Conservation (phyloP, 352 stramenopile species). For the Blastocystis sp. region DNA sequence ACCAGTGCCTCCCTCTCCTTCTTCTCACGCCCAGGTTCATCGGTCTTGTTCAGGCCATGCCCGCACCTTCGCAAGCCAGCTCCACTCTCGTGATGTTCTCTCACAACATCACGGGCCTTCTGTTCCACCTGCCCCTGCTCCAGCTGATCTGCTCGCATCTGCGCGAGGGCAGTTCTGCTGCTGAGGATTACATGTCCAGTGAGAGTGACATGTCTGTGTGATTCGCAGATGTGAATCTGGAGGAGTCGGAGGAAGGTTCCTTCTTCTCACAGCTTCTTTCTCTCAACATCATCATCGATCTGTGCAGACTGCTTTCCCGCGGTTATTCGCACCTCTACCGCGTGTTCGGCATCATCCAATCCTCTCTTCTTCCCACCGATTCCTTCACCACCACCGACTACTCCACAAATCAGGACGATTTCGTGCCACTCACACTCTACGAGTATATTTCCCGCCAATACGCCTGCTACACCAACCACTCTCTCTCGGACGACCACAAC, state of each 20-base stretch:
- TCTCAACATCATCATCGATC: slow-evolving; percentile 57
- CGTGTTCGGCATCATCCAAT: slow-evolving; percentile 28
- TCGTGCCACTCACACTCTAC: slow-evolving; percentile 24
- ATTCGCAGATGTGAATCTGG: not conserved
- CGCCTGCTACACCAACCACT: not conserved
- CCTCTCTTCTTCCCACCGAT: not conserved
- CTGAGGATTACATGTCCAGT: not conserved
- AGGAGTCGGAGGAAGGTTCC: not conserved
- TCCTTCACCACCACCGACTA: not conserved
- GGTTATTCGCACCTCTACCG: slow-evolving; percentile 57
- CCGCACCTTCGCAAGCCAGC: not conserved
- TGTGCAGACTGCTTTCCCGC: slow-evolving; percentile 39
- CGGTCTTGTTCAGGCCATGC: not conserved
- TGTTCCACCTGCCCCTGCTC: slow-evolving; percentile 52
- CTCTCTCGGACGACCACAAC: not conserved
- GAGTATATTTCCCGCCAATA: slow-evolving; percentile 19
- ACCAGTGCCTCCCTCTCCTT: not conserved
- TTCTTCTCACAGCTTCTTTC: slow-evolving; percentile 12
- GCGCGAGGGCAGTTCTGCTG: not conserved
- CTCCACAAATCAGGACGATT: not conserved
- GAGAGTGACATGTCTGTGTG: not conserved
- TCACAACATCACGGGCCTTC: slow-evolving; percentile 42
- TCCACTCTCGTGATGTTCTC: slow-evolving; percentile 10
- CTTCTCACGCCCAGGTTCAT: not conserved
- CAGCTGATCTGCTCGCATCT: slow-evolving; percentile 23